Evolutionary conservation across 2,329 filamentous ascomycete genomes (phyloP).

Genomic region (Paraphoma chrysanthemicola): DNA sequence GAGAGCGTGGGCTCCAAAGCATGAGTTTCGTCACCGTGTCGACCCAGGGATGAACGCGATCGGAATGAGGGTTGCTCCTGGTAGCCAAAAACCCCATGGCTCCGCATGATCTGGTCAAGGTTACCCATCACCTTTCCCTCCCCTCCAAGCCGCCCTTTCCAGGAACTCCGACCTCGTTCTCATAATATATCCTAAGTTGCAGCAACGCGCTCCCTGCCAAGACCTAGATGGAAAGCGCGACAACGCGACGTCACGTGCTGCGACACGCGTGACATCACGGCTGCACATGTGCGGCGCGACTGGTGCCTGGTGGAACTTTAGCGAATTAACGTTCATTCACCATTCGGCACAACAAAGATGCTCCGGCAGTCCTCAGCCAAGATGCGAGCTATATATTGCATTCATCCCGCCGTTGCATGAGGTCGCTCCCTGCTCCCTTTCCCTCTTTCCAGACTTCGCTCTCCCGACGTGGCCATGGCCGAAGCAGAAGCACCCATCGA

Average conservation of each 20-base stretch:
- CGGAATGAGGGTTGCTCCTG: not conserved
- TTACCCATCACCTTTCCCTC: too few species aligned
- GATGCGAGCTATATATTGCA: not conserved
- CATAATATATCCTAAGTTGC: too few species aligned
- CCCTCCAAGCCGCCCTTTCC: too few species aligned
- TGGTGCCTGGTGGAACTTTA: not conserved
- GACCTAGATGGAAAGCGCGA: too few species aligned
- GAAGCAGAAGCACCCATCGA: slow-evolving; percentile 14
- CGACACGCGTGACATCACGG: not conserved
- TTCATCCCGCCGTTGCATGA: not conserved
- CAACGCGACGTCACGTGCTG: not conserved
- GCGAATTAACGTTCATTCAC: not conserved
- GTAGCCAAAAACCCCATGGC: too few species aligned
- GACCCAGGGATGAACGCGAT: not conserved
- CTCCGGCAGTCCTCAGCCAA: not conserved
- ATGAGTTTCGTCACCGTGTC: not conserved
- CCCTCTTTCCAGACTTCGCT: not conserved
- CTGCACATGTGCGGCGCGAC: not conserved
- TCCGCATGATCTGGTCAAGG: too few species aligned
- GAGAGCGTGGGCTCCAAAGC: not conserved
- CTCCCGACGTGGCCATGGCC: slow-evolving; percentile 13
- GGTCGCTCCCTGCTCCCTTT: not conserved
- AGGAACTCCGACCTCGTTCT: too few species aligned
- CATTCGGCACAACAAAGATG: not conserved
- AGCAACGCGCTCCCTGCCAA: too few species aligned